These are phyloP conservation scores for Cladosporium halotolerans DNA, from an alignment of 2,329 filamentous ascomycete species.

Conservation along the genomic window DNA sequence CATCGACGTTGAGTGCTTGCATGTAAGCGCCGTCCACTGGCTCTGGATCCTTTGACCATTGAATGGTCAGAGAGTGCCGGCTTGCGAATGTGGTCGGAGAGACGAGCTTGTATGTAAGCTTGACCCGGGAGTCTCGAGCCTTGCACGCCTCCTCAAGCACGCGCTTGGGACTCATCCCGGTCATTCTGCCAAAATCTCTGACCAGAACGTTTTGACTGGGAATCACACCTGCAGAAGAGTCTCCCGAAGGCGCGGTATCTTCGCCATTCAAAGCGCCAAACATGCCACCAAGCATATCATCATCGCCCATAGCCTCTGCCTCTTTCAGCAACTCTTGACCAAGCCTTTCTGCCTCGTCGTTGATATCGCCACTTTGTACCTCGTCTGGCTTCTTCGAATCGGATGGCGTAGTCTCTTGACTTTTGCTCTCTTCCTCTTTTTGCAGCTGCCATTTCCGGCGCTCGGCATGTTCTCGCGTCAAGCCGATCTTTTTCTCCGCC, in stretches of 20 bases:
- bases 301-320: constrained; percentile 51
- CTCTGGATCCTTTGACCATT: constrained; percentile 71
- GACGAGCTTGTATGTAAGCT: constrained; percentile 60
- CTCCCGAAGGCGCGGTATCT: constrained; percentile 3
- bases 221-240: neutral
- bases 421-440: constrained; percentile 11
- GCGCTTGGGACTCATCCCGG: constrained; percentile 67
- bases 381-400: neutral
- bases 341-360: constrained; percentile 41
- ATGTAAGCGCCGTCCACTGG: constrained; percentile 34
- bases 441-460: constrained; percentile 25
- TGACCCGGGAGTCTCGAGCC: constrained; percentile 66
- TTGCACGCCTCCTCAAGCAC: constrained; percentile 83
- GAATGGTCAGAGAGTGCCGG: constrained; percentile 66
- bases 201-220: constrained; percentile 51
- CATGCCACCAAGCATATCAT: constrained; percentile 52
- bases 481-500: constrained; percentile 37
- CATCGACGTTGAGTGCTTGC: constrained; percentile 34
- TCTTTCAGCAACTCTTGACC: constrained; percentile 26
- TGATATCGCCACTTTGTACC: constrained; percentile 38
- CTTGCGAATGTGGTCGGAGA: constrained; percentile 70
- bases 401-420: neutral
- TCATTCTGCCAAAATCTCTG: constrained; percentile 78
- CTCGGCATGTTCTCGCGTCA: constrained; percentile 36
- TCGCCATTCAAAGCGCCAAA: constrained; percentile 38